These are phyloP conservation scores for Collybiopsis confluens DNA, from an alignment of 768 basidiomycete species.

Conservation along the genomic window DNA sequence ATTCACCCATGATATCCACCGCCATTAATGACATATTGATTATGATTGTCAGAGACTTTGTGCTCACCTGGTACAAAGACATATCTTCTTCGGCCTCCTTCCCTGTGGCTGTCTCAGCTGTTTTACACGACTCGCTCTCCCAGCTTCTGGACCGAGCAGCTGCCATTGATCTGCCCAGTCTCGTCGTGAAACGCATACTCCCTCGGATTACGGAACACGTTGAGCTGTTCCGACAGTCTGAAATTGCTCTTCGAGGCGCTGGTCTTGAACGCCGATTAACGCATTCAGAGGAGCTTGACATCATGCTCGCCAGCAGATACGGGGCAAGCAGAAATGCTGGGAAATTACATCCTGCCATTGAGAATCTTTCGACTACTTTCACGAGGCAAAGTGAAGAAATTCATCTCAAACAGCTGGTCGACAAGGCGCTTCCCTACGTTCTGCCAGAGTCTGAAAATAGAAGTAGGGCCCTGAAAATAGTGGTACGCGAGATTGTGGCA, in stretches of 20 bases:
- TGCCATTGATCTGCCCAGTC: conserved; percentile 64
- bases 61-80: conserved; percentile 83
- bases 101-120: conserved; percentile 75
- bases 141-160: conserved; percentile 53
- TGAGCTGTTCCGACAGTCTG: conserved; percentile 87
- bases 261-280: conserved; percentile 78
- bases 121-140: conserved; percentile 64
- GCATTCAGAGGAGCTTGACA: conserved; percentile 86
- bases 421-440: conserved; percentile 64
- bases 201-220: conserved; percentile 89
- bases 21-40: conserved; percentile 75
- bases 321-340: conserved; percentile 53
- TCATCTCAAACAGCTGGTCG: conserved; percentile 71
- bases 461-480: conserved; percentile 67
- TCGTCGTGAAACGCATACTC: conserved; percentile 78
- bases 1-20: conserved; percentile 62
- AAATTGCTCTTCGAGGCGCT: conserved; percentile 78
- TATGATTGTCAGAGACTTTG: conserved; percentile 84
- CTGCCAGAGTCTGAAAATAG: conserved; percentile 72
- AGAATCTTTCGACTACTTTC: conserved; percentile 84
- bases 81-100: conserved; percentile 87
- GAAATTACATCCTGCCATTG: conserved; percentile 80
- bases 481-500: conserved; percentile 77
- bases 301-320: conserved; percentile 81
- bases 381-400: conserved; percentile 87